Conservation (phyloP, 225 moss, liverwort and hornwort species). For the Polytrichum formosum region DNA sequence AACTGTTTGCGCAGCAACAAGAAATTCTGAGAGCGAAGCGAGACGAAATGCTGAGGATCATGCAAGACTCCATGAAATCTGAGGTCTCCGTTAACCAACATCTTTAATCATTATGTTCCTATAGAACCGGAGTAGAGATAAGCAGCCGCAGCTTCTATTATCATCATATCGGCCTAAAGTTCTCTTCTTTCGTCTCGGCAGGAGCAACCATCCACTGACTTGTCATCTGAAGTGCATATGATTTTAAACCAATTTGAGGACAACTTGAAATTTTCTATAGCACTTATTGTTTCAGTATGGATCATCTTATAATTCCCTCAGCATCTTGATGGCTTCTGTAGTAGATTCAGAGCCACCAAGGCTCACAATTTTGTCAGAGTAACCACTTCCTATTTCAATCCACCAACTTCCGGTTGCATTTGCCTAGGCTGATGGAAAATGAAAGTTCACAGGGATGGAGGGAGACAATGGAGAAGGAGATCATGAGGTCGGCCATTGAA, state of each 20-base stretch:
- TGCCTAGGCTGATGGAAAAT: too few relatives aligned
- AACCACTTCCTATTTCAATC: neutral
- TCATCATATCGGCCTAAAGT: neutral
- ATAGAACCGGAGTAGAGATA: neutral
- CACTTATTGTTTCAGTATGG: too few relatives aligned
- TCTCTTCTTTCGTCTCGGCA: neutral
- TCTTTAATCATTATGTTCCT: neutral
- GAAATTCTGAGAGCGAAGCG: constrained; percentile 12
- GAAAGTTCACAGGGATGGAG: constrained; percentile 9
- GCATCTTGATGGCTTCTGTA: too few relatives aligned
- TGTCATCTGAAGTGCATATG: too few relatives aligned
- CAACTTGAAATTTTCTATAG: too few relatives aligned
- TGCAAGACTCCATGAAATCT: constrained; percentile 8
- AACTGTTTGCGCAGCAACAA: constrained; percentile 14
- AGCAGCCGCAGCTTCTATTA: neutral
- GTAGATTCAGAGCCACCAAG: too few relatives aligned
- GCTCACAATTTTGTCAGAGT: neutral
- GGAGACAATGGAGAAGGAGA: constrained; percentile 13
- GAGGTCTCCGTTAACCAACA: constrained; percentile 1
- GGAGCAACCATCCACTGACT: neutral
- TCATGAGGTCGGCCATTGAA: constrained; percentile 9
- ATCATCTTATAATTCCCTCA: too few relatives aligned
- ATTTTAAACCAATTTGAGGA: too few relatives aligned
- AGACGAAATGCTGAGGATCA: constrained; percentile 12
- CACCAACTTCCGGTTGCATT: too few relatives aligned